A percentile compares a stretch with the other conserved stretches of the same genome.
Conservation (phyloP, 169 alveolate species). For the Ichthyophthirius multifiliis region DNA sequence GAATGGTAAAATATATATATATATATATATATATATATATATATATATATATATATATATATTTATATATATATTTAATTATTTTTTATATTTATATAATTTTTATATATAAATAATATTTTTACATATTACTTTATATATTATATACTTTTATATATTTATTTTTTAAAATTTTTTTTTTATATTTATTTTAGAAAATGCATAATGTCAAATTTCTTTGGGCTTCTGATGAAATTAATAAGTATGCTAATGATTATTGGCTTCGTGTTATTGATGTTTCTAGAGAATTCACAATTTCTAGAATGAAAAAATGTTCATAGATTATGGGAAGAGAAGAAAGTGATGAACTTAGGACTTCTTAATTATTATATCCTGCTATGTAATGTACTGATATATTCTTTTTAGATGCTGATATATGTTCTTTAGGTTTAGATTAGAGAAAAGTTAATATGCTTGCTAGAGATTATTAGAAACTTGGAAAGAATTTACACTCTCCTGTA, state of each 20-base stretch:
- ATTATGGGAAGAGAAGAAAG: slow-evolving; percentile 99
- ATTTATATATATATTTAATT: no score
- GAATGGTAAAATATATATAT: slow-evolving; percentile 91
- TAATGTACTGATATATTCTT: slow-evolving; percentile 99
- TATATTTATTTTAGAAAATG: slow-evolving; percentile 21
- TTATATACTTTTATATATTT: no score
- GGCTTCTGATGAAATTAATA: slow-evolving; percentile 98
- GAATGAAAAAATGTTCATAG: slow-evolving; percentile 97
- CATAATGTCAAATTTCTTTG: slow-evolving; percentile 92
- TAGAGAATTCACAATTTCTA: slow-evolving; percentile 86
- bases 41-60: no score
- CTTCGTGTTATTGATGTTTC: slow-evolving; percentile 95
- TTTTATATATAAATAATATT: no score
- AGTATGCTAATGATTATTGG: slow-evolving; percentile 96
- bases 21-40: no score
- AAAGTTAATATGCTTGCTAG: slow-evolving; percentile 99
- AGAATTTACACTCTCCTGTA: background rate
- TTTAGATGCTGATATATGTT: slow-evolving; percentile 98
- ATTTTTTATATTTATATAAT: no score
- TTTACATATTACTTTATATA: no score
- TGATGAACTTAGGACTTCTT: slow-evolving; percentile 50
- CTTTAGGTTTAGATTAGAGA: slow-evolving; percentile 98
- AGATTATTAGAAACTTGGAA: slow-evolving; percentile 69
- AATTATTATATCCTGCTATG: slow-evolving; percentile 95
- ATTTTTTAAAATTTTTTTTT: background rate